Base-by-base conservation (phyloP, 495 filamentous ascomycete genomes). In the Penicillium manginii region DNA sequence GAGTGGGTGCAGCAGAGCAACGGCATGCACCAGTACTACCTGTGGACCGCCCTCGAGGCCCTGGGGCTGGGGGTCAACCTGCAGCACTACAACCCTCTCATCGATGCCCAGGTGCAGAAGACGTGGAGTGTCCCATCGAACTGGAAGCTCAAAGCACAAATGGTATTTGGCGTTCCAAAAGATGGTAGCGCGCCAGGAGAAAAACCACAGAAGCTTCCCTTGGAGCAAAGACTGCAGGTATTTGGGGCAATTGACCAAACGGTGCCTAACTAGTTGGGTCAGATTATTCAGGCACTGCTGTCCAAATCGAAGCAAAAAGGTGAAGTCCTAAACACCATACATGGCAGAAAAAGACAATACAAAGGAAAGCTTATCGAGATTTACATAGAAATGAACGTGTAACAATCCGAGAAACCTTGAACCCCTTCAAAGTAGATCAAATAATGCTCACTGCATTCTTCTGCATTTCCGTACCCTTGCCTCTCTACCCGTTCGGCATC, bases 31-130 rank as follows among this genome's bases (percentile, higher is more conserved):
- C 75, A 78, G 57, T 72, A 71, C 43, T 23, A 58, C 23, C 58
- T 73, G 32, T 79, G 75, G 76, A 70, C 64, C 23, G 76, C 75
- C 1, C 67, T 79, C 19, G 71, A 72, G 40, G 42, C 64, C 3
- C 69, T 73, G 33, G 76, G 76, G 7, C 54, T 79, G 9, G 75
- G 75, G 22, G 65, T 57, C 18, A 79, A 76, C 37, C 57, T 79
- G 47, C 76, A 79, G 68, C 76, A 79, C 59, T 75, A 72, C 47
- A 72, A 75, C 50, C 67, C 71, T 2, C 43, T 69, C 1, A 69
- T 76, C 45, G 72, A 76, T 48, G 61, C 59, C 2, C 61, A 56
- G 11, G 58, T 77, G 4, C 48, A 60, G 42, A 63, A 59, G 0
- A 63, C 69, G 54, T 76, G 59, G 23, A 54, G 53, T 4, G 59